Base-by-base conservation (phyloP, 108 stramenopile species). In the Discostella pseudostelligera region DNA sequence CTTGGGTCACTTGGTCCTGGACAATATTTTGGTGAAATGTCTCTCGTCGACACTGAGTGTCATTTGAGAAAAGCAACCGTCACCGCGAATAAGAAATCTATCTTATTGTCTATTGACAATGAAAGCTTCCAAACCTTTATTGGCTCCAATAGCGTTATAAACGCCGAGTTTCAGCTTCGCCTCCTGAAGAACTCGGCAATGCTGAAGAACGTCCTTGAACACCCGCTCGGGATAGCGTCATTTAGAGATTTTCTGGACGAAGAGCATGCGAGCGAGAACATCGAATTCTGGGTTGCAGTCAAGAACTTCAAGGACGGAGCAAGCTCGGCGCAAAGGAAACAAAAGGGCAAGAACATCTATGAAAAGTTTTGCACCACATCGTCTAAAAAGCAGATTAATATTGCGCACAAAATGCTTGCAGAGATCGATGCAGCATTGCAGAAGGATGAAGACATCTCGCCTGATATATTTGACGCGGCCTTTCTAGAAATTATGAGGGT, bases 1-100 rank as follows among this genome's bases (percentile, higher is more conserved):
- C 56, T 90, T 50, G 91, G 89, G 16, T 84, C 85, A 12, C 53
- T 93, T 29, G 87, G 84, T 17, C 86, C 87, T 26, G 91, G 91
- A 24, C 88, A 93, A 56, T 89, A 93, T 78, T 93, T 90, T 75
- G 82, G 79, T 49, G 91, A 93, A 69, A 88, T 93, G 58, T 86
- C 88, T 40, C 74, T 89, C 22, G 86, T 93, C 17, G 83, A 85
- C 24, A 83, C 84, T 29, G 64, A 39, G 5, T 56, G 64, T 20
- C 32, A 46, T 44, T 36, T 62, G 43, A 67, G 81, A 37, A 44
- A 68, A 48, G 81, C 81, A 6, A 82, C 73, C 2, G 78, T 82
- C 39, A 70, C 74, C 28, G 64, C 73, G 32, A 70, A 45, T 45
- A 51, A 79, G 8, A 76, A 82, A 22, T 47, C 76, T 2, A 79